Percentiles rank a stretch among this genome's conserved stretches.
Evolutionary conservation across 2,329 filamentous ascomycete species (phyloP).

Genomic region (Trichoderma sp.): DNA sequence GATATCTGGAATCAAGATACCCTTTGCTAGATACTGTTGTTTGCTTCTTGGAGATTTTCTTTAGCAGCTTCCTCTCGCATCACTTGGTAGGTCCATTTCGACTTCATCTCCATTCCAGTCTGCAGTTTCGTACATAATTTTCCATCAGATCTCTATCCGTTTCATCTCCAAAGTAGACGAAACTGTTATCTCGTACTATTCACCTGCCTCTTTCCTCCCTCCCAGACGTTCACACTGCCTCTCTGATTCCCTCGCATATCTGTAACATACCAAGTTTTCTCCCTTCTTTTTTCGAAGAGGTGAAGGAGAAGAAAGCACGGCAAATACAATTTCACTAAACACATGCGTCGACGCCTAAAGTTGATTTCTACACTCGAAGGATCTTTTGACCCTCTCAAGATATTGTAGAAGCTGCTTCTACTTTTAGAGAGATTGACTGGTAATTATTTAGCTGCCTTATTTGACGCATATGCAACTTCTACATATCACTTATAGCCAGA

Average conservation of each 20-base stretch:
- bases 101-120: background rate
- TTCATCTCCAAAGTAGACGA: background rate
- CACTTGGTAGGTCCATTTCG: background rate
- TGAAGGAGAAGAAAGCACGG: background rate
- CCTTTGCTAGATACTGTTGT: background rate
- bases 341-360: background rate
- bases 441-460: background rate
- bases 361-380: background rate
- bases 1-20: background rate
- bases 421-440: background rate
- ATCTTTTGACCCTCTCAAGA: background rate
- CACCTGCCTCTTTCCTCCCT: background rate
- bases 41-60: background rate
- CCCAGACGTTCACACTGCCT: background rate
- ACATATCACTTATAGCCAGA: background rate
- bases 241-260: background rate
- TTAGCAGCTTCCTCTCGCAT: background rate
- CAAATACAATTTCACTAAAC: background rate
- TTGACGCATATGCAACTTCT: background rate
- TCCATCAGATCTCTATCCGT: background rate
- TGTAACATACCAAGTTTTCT: background rate
- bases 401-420: background rate
- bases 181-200: background rate
- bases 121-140: background rate
- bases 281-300: background rate